Percentiles rank a stretch among this genome's conserved stretches.
These are phyloP conservation scores for Isabelozyma gotoi DNA, from an alignment of 805 yeast species.

Conservation along the genomic window DNA sequence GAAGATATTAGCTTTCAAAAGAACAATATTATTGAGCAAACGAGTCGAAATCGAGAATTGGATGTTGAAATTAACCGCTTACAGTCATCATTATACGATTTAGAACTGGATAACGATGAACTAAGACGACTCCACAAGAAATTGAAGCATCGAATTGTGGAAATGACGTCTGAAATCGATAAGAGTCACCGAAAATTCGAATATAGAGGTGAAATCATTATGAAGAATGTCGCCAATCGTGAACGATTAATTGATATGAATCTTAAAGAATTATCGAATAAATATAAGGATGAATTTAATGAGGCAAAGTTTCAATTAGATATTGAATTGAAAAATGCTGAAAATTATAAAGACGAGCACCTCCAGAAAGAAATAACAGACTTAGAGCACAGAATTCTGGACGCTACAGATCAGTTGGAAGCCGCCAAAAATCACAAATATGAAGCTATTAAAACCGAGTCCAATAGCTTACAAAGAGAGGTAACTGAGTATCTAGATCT, in stretches of 20 bases:
- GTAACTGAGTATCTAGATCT: constrained; percentile 15
- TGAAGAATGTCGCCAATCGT: constrained; percentile 24
- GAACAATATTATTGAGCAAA: not conserved
- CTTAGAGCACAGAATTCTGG: constrained; percentile 10
- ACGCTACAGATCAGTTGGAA: constrained; percentile 9
- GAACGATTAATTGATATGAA: constrained; percentile 28
- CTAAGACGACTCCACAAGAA: constrained; percentile 13
- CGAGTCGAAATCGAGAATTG: constrained; percentile 6
- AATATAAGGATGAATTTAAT: constrained; percentile 24
- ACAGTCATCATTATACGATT: constrained; percentile 10
- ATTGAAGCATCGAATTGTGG: constrained; percentile 1
- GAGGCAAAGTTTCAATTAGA: constrained; percentile 33
- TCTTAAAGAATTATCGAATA: constrained; percentile 27
- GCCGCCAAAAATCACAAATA: constrained; percentile 8
- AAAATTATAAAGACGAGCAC: constrained; percentile 20
- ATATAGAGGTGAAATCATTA: constrained; percentile 22
- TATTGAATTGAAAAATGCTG: constrained; percentile 29
- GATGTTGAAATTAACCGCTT: constrained; percentile 10
- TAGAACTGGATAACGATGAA: constrained; percentile 19
- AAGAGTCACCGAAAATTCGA: constrained; percentile 16
- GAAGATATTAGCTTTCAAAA: constrained; percentile 8
- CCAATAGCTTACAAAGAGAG: constrained; percentile 12
- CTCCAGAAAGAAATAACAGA: constrained; percentile 14
- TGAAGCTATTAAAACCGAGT: constrained; percentile 10
- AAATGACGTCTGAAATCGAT: not conserved